Base-by-base conservation (phyloP, 352 stramenopile genomes). In the Blastocystis sp. region DNA sequence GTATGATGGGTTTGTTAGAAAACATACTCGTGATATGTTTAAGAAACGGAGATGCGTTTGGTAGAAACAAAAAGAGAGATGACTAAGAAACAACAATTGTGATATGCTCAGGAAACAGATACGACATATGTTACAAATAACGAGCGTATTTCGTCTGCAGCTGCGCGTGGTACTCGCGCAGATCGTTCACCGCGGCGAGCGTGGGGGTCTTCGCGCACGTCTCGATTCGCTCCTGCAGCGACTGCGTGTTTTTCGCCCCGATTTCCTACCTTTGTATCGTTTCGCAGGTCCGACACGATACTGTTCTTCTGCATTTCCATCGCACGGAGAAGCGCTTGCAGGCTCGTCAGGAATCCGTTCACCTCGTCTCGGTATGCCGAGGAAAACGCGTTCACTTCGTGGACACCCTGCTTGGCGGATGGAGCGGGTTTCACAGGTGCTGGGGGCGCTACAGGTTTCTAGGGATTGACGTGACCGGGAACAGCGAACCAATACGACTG, bases 361-460 rank as follows among this genome's bases (percentile, higher is more conserved):
- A 78, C 67, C 27, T 78, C 67, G 21, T 78, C 67, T 56, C 16
- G 49, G 32, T 78, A 78, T 29, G 11, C 27, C 6, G 67, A 78
- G 32, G 67, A 78, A 61, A 78, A 78, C 16, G 48, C 67, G 34
- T 59, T 73, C 21, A 21, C 38, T 8, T 44, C n/a, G 8, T 36
- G n/a, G n/a, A 14, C 1, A 72, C n/a, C 21, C 21, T 44, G 6
- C 21, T 72, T 44, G 24, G n/a, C 61, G n/a, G 61, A 51, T 54
- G 46, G 46, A 54, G 11, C 21, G 9, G 46, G 46, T 21, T 11
- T 21, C 46, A 21, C 29, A 42, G 61, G 27, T 40, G 9, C n/a
- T 24, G 56, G n/a, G 56, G 56, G 9, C n/a, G 32, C n/a, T 38
- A 67, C n/a, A 67, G 29, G 24, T 0, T 72, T 51, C 8, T 6